Evolutionary conservation across 2,329 filamentous ascomycete species (phyloP).

Genomic region (Diaporthe nobilis): DNA sequence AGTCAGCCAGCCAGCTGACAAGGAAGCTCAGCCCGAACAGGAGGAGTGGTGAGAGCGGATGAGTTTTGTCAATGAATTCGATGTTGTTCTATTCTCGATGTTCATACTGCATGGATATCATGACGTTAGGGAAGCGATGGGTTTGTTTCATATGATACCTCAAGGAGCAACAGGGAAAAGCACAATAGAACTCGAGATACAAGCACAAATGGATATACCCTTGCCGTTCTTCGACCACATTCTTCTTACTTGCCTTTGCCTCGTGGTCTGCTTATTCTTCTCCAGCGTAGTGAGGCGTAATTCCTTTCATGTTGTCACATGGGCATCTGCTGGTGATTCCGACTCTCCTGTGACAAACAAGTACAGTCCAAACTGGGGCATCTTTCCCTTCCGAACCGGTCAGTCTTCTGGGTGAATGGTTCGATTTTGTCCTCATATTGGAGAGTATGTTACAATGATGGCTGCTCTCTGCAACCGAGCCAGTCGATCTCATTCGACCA

Average conservation of each 20-base stretch:
- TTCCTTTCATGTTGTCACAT: background rate
- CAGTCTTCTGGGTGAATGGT: background rate
- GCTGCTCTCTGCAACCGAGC: constrained; percentile 13
- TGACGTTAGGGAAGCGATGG: constrained; percentile 33
- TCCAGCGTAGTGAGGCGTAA: background rate
- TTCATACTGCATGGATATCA: constrained; percentile 20
- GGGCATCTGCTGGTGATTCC: background rate
- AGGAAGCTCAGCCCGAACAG: constrained; percentile 1
- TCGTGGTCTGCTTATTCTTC: background rate
- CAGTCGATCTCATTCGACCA: background rate
- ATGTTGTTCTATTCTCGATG: constrained; percentile 32
- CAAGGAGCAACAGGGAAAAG: constrained; percentile 29
- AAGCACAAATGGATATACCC: constrained; percentile 36
- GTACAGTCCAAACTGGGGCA: no score
- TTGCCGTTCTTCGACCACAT: constrained; percentile 3
- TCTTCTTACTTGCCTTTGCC: no score
- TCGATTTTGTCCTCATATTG: background rate
- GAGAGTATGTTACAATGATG: constrained; percentile 18
- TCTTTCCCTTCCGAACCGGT: background rate
- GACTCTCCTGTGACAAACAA: no score
- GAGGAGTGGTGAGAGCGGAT: constrained; percentile 29
- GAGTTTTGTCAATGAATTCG: constrained; percentile 1
- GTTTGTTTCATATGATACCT: constrained; percentile 43
- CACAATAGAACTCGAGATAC: constrained; percentile 19
- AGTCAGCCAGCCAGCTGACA: background rate